Conservation (phyloP, 768 basidiomycete species). For the Pisolithus sp. region DNA sequence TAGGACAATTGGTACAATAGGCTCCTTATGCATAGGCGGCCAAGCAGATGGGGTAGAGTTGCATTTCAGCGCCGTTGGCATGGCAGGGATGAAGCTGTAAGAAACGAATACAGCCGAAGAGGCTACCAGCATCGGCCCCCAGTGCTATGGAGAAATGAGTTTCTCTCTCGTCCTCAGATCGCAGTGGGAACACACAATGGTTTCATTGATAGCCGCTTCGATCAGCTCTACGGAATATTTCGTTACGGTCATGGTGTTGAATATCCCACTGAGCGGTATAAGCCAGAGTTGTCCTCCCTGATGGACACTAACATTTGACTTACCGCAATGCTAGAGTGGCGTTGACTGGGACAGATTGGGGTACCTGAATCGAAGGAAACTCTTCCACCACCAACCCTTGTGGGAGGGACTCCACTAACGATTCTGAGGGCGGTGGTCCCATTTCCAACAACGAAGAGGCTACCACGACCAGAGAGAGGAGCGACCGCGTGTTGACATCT, state of each 20-base stretch:
- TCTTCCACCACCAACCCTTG: no score
- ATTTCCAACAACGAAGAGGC: no score
- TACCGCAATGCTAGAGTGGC: slow-evolving; percentile 18
- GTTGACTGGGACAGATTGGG: slow-evolving; percentile 12
- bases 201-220: slow-evolving; percentile 11
- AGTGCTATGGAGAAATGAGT: slow-evolving; percentile 31
- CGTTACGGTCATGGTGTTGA: slow-evolving; percentile 19
- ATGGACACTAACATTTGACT: slow-evolving; percentile 2
- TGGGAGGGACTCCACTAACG: no score
- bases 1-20: slow-evolving; percentile 42
- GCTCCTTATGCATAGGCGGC: slow-evolving; percentile 35
- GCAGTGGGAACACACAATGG: slow-evolving; percentile 8
- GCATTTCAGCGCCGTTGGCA: slow-evolving; percentile 35
- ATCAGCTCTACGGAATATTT: slow-evolving; percentile 16
- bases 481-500: slow-evolving; percentile 16
- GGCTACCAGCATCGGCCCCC: slow-evolving; percentile 33
- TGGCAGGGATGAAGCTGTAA: slow-evolving; percentile 49
- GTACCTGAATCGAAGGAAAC: no score
- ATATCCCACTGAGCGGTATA: slow-evolving; percentile 10
- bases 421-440: no score
- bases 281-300: not conserved
- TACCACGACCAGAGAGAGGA: slow-evolving; percentile 16
- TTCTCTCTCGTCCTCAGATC: not conserved
- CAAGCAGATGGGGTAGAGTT: slow-evolving; percentile 37
- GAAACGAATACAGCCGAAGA: slow-evolving; percentile 31